These are phyloP conservation scores for Aspergillus oerlinghausenensis DNA, from an alignment of 2,329 filamentous ascomycete species.

Conservation along the genomic window DNA sequence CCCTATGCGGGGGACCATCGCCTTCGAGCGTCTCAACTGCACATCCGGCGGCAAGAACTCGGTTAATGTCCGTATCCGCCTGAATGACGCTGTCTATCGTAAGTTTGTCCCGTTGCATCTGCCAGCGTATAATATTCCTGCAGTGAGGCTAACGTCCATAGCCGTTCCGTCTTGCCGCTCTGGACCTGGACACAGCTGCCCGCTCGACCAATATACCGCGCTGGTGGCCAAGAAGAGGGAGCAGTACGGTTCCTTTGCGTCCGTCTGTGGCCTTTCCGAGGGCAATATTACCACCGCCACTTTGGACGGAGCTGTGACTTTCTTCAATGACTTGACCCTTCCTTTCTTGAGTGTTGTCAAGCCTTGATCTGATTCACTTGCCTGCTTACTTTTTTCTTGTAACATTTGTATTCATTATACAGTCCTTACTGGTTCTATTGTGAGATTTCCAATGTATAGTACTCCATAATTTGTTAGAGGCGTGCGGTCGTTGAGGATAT, in stretches of 20 bases:
- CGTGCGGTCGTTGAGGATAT: too few relatives aligned
- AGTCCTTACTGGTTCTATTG: not conserved
- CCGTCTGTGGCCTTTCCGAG: conserved; percentile 17
- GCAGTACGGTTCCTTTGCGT: conserved; percentile 47
- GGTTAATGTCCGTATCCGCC: conserved; percentile 50
- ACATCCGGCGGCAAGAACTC: conserved; percentile 20
- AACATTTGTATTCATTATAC: not conserved
- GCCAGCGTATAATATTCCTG: not conserved
- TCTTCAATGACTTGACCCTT: conserved; percentile 26
- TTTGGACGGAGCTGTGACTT: conserved; percentile 19
- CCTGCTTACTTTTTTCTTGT: not conserved
- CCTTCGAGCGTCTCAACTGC: conserved; percentile 61
- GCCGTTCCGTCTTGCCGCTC: conserved; percentile 50
- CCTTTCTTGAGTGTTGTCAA: conserved; percentile 26
- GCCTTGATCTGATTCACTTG: conserved; percentile 12
- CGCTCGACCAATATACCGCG: conserved; percentile 43
- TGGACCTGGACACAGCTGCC: conserved; percentile 54
- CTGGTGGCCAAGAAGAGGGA: conserved; percentile 46
- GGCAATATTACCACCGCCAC: conserved; percentile 17
- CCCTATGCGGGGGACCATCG: conserved; percentile 62
- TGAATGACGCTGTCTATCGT: conserved; percentile 61
- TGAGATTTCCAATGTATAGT: not conserved
- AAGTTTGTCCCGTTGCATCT: not conserved
- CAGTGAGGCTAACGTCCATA: not conserved
- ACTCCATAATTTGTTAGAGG: not conserved